These are phyloP conservation scores for Aplosporella prunicola DNA, from an alignment of 2,329 filamentous ascomycete genomes.

Conservation along the genomic window DNA sequence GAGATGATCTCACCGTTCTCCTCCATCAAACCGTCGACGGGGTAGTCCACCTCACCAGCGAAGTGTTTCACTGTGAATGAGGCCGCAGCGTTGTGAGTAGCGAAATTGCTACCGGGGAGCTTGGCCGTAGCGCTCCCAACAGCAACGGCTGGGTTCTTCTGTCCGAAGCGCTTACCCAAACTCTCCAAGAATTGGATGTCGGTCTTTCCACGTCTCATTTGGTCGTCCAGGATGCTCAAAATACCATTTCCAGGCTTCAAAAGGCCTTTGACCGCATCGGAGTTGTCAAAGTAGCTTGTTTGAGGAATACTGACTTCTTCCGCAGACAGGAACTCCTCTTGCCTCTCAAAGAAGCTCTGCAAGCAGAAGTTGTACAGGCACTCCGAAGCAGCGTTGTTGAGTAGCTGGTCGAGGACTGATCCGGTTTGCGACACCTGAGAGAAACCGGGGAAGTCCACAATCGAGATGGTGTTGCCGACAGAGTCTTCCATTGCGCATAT, in stretches of 20 bases:
- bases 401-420: conserved; percentile 79
- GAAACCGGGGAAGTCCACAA: conserved; percentile 96
- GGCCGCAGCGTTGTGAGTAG: conserved; percentile 69
- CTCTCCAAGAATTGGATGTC: conserved; percentile 88
- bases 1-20: conserved; percentile 96
- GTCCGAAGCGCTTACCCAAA: conserved; percentile 83
- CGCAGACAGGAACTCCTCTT: conserved; percentile 84
- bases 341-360: conserved; percentile 92
- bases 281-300: conserved; percentile 97
- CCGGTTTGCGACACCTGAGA: conserved; percentile 73
- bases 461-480: conserved; percentile 85
- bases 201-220: conserved; percentile 78
- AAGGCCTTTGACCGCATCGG: conserved; percentile 82
- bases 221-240: conserved; percentile 89
- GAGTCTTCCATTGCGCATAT: conserved; percentile 80
- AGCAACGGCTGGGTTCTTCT: conserved; percentile 83
- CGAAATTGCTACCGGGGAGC: conserved; percentile 81
- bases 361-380: conserved; percentile 86
- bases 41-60: conserved; percentile 92
- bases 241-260: conserved; percentile 89
- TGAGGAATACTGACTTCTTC: conserved; percentile 86
- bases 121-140: conserved; percentile 66
- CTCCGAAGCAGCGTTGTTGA: conserved; percentile 91
- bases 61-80: conserved; percentile 91
- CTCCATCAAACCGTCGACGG: conserved; percentile 75